Evolutionary conservation across 306 rosid genomes (phyloP), one percentile per base, ranked within the genome.

Genomic region (Senna siamea): DNA sequence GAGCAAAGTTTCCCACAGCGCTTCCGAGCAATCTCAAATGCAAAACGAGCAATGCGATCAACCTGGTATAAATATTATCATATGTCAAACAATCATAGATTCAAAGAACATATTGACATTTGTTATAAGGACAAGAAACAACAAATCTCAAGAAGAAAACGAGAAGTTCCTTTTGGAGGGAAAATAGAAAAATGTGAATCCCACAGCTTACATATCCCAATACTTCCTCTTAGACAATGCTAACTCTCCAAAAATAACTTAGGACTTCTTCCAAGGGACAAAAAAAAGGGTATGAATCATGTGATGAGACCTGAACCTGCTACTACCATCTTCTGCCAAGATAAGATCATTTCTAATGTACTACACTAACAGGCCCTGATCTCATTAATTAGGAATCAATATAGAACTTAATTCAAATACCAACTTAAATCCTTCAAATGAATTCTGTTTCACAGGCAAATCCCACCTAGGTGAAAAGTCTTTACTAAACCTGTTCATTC

Each of bases 41-140:
- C 98, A 82, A 89, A 79, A 57, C 83, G 88, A 55, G 94, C 88
- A 78, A 94, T 92, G 78, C 98, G 95, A 83, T 94, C 98, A 76
- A 94, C 75, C 98, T 91, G 83, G 67, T 51, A 79, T 40, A 75
- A 60, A 82, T 59, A 65, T 59, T 46, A 73, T 20, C 46, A 59
- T 19, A 57, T 35, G 54, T 75, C 58, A 63, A 61, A 54, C 17
- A 66, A 76, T 50, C 66, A 71, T 41, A 64, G 23, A 70, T 74
- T 35, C 66, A 18, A 71, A 65, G 23, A 66, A 52, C 64, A 65
- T 47, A 69, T 44, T 30, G 40, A 52, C 61, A 68, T 51, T 57
- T 62, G 56, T 22, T 47, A 15, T 22, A 32, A 44, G 70, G 71
- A 40, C 56, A 66, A 48, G 20, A 78, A 30, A 46, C 22, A 74